Evolutionary conservation across 305 asterid genomes (phyloP), one percentile per base, ranked within the genome.

Genomic region (Fraxinus sp.): DNA sequence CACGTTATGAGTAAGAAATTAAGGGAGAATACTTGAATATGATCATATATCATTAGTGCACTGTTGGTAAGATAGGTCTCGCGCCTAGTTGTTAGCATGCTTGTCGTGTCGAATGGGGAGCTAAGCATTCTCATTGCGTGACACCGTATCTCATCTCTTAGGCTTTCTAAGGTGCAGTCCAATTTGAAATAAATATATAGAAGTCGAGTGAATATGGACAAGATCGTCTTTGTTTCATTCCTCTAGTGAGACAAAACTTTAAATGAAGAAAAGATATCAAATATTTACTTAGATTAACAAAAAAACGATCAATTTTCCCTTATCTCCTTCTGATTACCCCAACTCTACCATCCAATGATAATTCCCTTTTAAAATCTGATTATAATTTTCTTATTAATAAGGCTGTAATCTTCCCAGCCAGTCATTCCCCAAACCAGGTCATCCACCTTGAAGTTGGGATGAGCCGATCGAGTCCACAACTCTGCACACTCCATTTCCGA

Each of bases 381-480:
- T 41, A 41, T 41, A 41, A 41, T 41, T 41, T 41, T 41, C 49
- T 36, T 36, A 41, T 81, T 71, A 75, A 90, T 79, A 7, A 90
- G 41, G 81, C 86, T 87, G 73, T 89, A 92, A 79, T 92, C 96
- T 82, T 93, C 96, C 93, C 93, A 89, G 28, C 91, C 88, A 76
- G 93, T 92, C 0, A 64, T 2, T 44, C 97, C 97, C 92, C 93
- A 91, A 1, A 89, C 68, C 10, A 93, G 46, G 85, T 90, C 98
- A 33, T 89, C 98, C 81, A 88, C 86, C 59, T 88, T 84, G 83
- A 82, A 90, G 9, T 85, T 68, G 14, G 90, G 86, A 88, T 88
- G 71, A 36, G 88, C 78, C 22, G 94, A 91, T 30, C 33, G 33
- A 30, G 36, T 93, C 92, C 88, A 93, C 2, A 4, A 92, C 91